Conservation (phyloP, 257 asterid species). For the Solanum dulcamara region DNA sequence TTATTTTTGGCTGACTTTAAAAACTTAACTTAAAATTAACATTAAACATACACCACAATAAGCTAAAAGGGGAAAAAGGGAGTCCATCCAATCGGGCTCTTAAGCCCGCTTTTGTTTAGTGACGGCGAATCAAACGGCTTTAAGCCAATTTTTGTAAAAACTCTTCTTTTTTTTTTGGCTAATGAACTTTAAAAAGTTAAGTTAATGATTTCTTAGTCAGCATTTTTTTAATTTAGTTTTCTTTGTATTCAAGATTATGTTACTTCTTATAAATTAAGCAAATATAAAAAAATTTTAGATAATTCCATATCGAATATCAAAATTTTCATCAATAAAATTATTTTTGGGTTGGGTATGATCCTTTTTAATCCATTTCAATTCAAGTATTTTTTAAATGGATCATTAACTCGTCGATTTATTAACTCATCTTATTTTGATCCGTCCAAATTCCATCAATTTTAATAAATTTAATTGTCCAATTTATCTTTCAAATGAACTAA, state of each 20-base stretch:
- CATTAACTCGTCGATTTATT: background rate
- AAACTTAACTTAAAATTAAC: no score
- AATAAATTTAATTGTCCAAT: background rate
- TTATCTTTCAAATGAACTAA: rapidly evolving
- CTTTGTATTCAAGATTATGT: no score
- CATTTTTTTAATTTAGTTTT: background rate
- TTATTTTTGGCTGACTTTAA: no score
- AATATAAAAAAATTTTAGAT: no score
- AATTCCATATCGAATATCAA: background rate
- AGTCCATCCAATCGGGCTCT: no score
- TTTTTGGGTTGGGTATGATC: background rate
- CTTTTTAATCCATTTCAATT: background rate
- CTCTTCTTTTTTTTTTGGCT: no score
- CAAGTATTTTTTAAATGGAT: background rate
- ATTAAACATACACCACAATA: no score
- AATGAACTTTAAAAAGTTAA: no score
- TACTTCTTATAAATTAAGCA: no score
- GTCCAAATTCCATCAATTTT: background rate
- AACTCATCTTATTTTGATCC: background rate
- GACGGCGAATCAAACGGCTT: background rate
- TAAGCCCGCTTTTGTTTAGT: background rate
- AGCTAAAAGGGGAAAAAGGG: no score
- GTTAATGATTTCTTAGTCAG: background rate
- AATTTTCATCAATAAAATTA: background rate
- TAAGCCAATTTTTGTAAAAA: background rate